These are phyloP conservation scores for Fusarium sp. DNA, from an alignment of 2,329 filamentous ascomycete species.

Conservation along the genomic window DNA sequence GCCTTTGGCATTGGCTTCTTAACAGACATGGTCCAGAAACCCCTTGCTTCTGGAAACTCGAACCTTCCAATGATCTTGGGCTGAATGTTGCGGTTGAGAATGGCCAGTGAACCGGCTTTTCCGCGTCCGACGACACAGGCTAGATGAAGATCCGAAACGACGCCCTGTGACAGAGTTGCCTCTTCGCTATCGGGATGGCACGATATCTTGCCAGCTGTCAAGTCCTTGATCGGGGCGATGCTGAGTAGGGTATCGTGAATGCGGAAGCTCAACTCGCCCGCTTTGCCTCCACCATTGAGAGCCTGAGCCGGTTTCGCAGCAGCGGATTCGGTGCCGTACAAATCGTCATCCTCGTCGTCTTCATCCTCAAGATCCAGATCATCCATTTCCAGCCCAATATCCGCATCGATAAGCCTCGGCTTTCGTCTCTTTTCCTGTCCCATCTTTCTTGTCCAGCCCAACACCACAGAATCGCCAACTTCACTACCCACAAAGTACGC, in stretches of 20 bases:
- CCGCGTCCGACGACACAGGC: constrained; percentile 70
- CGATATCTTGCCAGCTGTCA: constrained; percentile 71
- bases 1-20: constrained; percentile 73
- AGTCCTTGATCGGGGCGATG: constrained; percentile 80
- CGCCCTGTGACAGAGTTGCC: constrained; percentile 53
- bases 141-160: constrained; percentile 66
- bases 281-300: constrained; percentile 54
- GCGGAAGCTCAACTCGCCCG: constrained; percentile 75
- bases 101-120: constrained; percentile 74
- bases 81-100: constrained; percentile 81
- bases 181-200: constrained; percentile 57
- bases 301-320: constrained; percentile 61
- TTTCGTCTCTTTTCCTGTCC: constrained; percentile 72
- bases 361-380: constrained; percentile 67
- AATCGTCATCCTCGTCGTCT: constrained; percentile 70
- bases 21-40: constrained; percentile 82
- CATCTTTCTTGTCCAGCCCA: constrained; percentile 80
- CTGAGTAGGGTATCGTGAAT: constrained; percentile 81
- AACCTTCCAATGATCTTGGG: constrained; percentile 76
- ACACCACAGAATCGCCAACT: constrained; percentile 78
- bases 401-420: constrained; percentile 65
- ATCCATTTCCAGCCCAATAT: constrained; percentile 59
- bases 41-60: constrained; percentile 76
- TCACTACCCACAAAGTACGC: constrained; percentile 88
- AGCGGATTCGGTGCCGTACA: constrained; percentile 70